phyloP scores from a whole-genome alignment of 2,329 filamentous ascomycete genomes.

The Bipolaris sorokiniana region DNA sequence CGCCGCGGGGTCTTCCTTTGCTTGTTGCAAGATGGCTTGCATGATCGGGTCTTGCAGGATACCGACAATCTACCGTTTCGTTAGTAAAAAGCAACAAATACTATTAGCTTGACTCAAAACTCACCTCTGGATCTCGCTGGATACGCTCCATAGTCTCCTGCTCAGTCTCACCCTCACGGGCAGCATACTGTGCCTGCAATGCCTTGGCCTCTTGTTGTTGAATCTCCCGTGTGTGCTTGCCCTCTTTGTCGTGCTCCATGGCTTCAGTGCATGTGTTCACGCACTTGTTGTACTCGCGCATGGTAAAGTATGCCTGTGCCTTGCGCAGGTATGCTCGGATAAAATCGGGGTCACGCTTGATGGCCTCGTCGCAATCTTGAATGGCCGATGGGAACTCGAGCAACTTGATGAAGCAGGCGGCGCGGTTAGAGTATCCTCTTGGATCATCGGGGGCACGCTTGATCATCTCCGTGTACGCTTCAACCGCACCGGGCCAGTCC shows the following conservation, averaged over 20 bases:
- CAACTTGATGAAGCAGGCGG: conserved; percentile 94
- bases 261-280: conserved; percentile 89
- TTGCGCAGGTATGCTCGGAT: conserved; percentile 97
- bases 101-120: conserved; percentile 39
- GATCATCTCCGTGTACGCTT: conserved; percentile 94
- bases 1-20: conserved; percentile 88
- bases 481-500: conserved; percentile 94
- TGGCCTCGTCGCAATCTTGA: conserved; percentile 88
- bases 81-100: conserved; percentile 27
- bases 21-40: conserved; percentile 96
- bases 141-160: conserved; percentile 93
- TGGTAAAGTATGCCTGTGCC: conserved; percentile 92
- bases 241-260: conserved; percentile 73
- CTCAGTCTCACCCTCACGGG: conserved; percentile 92
- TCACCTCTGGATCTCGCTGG: conserved; percentile 86
- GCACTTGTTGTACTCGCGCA: conserved; percentile 97
- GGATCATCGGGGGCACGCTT: conserved; percentile 93
- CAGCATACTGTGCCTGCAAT: conserved; percentile 84
- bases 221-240: conserved; percentile 88
- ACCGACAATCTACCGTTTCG: conserved; percentile 70
- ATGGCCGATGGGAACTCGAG: conserved; percentile 94
- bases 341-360: conserved; percentile 89
- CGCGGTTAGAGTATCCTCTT: conserved; percentile 95
- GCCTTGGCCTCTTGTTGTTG: conserved; percentile 95
- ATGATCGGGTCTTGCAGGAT: conserved; percentile 97